Percentiles rank a stretch among this genome's conserved stretches.
Evolutionary conservation across 2,329 filamentous ascomycete genomes (phyloP).

Genomic region (Aspergillus sp.): DNA sequence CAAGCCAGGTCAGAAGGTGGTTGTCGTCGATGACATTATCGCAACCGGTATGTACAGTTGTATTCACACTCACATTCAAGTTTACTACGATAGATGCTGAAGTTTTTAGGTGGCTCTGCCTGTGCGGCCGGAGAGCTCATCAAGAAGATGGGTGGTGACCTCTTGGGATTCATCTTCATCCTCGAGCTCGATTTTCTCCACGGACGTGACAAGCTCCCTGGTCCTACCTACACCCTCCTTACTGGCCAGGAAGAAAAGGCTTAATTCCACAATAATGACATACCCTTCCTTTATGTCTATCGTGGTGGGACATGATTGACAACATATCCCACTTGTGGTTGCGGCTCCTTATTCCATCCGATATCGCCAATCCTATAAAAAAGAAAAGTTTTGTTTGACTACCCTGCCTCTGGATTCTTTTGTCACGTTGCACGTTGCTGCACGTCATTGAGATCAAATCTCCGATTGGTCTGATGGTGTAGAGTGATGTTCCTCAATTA

Average conservation of each 20-base stretch:
- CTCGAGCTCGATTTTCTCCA: slow-evolving; percentile 92
- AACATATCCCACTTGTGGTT: too few species aligned
- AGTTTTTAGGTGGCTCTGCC: slow-evolving; percentile 75
- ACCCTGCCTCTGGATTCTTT: too few species aligned
- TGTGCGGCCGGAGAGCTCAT: slow-evolving; percentile 83
- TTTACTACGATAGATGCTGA: slow-evolving; percentile 1
- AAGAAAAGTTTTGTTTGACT: too few species aligned
- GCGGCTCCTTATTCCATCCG: too few species aligned
- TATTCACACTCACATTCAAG: background rate
- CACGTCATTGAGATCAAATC: too few species aligned
- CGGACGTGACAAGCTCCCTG: slow-evolving; percentile 82
- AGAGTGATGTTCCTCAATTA: too few species aligned
- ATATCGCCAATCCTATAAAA: too few species aligned
- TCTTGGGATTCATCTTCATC: slow-evolving; percentile 90
- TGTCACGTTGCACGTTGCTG: too few species aligned
- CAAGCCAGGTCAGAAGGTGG: slow-evolving; percentile 78
- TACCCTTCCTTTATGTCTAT: too few species aligned
- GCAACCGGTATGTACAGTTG: slow-evolving; percentile 71
- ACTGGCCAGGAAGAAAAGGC: slow-evolving; percentile 50
- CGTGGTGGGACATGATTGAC: too few species aligned
- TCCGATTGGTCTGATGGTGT: too few species aligned
- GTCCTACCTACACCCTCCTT: slow-evolving; percentile 78
- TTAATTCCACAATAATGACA: too few species aligned
- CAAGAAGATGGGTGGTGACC: slow-evolving; percentile 74
- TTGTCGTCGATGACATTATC: slow-evolving; percentile 97